Base-by-base conservation (phyloP, 805 yeast genomes). In the Komagataella kurtzmanii region DNA sequence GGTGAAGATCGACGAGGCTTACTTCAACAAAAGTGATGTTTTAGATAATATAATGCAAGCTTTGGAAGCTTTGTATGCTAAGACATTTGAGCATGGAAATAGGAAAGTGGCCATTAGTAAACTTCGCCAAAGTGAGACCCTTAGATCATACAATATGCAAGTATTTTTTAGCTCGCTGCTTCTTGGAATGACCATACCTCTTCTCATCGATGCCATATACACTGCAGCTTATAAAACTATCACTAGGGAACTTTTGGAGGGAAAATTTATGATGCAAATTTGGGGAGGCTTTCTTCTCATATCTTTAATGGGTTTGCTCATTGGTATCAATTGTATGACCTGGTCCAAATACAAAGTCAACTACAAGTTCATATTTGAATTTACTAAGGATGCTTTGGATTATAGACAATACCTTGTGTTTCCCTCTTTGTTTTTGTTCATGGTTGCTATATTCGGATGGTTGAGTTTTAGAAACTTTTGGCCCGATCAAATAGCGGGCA, bases 201-300 rank as follows among this genome's bases (percentile, higher is more conserved):
- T 93, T 17, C 68, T 86, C n/a, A 61, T 73, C 0, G 74, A 81
- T 52, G 83, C 85, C 0, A 52, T 88, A 1, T 65, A 83, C 8
- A 52, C 62, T 17, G 74, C 74, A 21, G 55, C 72, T 1, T 61
- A 66, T 12, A 64, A 69, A 17, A 70, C 73, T 0, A 12, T 69
- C 1, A 54, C 53, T 3, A 70, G 73, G 0, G 62, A 61, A 1
- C 62, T 79, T 2, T 78, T 79, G 0, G 85, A 83, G 54, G 85
- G 83, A 0, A 68, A 65, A 47, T 82, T 68, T 53, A 60, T 91
- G 52, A 65, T 91, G 45, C 98, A 95, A 59, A 73, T 93, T 3
- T 93, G 97, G 96, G 97, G 84, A 7, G 98, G 98, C 1, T 89
- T 88, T 64, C 76, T 88, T 57, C 59, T 89, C 53, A 63, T 83